Base-by-base conservation (phyloP, 805 yeast genomes). In the Ogataea paraovalis region DNA sequence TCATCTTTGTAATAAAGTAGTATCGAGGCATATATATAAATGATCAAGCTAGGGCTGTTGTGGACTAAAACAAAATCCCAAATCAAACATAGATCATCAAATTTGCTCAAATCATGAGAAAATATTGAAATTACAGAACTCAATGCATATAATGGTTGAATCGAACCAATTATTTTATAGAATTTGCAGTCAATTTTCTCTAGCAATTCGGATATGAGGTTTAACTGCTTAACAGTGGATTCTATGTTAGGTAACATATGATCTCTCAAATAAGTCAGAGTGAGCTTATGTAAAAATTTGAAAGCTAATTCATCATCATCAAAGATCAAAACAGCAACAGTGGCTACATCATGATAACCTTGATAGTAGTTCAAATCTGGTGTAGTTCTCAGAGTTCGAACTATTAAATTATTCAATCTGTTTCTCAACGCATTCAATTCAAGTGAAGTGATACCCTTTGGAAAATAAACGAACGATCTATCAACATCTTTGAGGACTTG, bases 281-380 rank as follows among this genome's bases (percentile, higher is more conserved):
- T 73, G 41, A 89, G 68, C 27, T 67, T 61, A 46, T 81, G 83
- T 43, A 91, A 67, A 6, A 81, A 57, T 19, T 58, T 59, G 48
- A 71, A 76, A 2, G 65, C 65, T 2, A 75, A 65, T 46, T 55
- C 68, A 3, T 63, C 68, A 20, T 61, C 55, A 13, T 55, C 55
- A 42, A 81, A 79, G 1, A 84, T 78, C 16, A 84, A 60, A 4
- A 86, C 67, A 6, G 87, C 70, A 4, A 86, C 74, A 33, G 87
- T 74, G 1, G 88, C 90, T 19, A 94, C 71, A 58, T 94, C 98
- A 65, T 92, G 98, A 64, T 77, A 88, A 0, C 99, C 99, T 66
- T 92, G 99, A 64, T 90, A 92, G 65, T 92, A 92, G 49, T 79
- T 72, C 38, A 91, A 68, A 3, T 65, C 58, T 0, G 91, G 91